Percentiles rank a stretch among this genome's conserved stretches.
Conservation (phyloP, 2,329 filamentous ascomycete genomes). For the Epichloe coenophiala region DNA sequence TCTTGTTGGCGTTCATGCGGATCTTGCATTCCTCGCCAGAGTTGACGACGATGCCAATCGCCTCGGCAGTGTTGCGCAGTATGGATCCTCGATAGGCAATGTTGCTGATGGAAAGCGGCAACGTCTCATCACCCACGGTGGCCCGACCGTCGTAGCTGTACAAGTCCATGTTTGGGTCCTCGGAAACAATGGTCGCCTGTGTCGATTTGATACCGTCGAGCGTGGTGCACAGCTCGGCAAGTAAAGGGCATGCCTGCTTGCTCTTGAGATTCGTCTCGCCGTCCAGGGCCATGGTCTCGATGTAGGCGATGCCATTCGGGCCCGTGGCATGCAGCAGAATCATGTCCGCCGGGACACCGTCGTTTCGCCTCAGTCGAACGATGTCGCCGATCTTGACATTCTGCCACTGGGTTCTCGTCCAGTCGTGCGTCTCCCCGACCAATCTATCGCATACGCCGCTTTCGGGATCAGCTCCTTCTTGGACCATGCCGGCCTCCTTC, state of each 20-base stretch:
- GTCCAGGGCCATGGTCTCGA: constrained; percentile 68
- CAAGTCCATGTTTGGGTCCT: constrained; percentile 60
- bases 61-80: constrained; percentile 62
- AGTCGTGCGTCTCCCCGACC: constrained; percentile 27
- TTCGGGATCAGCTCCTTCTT: constrained; percentile 11
- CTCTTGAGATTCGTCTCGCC: constrained; percentile 68
- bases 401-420: constrained; percentile 61
- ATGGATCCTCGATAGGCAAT: constrained; percentile 75
- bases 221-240: constrained; percentile 45
- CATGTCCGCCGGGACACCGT: constrained; percentile 66
- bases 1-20: constrained; percentile 89
- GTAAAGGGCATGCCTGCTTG: constrained; percentile 44
- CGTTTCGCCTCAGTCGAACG: constrained; percentile 58
- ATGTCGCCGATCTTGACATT: constrained; percentile 71
- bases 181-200: constrained; percentile 50
- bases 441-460: constrained; percentile 6
- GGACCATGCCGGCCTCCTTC: constrained; percentile 4
- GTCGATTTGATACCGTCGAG: constrained; percentile 37
- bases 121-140: constrained; percentile 41
- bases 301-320: constrained; percentile 63
- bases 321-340: constrained; percentile 62
- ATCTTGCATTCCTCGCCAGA: constrained; percentile 94
- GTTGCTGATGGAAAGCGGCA: constrained; percentile 64
- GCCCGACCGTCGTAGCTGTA: constrained; percentile 62
- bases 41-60: constrained; percentile 72